Base-by-base conservation (phyloP, 1,139 yeast species). In the Hyphopichia wangnamkhiaoensis region DNA sequence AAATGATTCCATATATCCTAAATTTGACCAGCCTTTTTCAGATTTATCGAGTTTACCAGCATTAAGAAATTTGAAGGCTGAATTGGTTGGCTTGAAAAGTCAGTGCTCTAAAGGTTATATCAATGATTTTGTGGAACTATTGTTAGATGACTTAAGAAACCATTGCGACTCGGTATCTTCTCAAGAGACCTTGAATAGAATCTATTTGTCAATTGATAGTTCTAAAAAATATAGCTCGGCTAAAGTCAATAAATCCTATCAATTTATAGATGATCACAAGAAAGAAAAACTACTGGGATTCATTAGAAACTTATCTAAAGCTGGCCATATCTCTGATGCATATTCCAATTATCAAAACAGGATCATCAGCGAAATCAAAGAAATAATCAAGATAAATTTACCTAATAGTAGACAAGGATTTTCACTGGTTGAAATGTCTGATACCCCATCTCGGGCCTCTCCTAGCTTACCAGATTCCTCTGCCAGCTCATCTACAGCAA, bases 71-170 rank as follows among this genome's bases (percentile, higher is more conserved):
- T 58, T 83, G n/a, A 72, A 78, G 70, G 79, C 50, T 55, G 77
- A 51, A 56, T 79, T 55, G 54, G 56, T 74, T n/a, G 68, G 65
- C 18, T 63, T 88, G 35, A 71, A 71, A 39, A 52, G 67, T 69
- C 53, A 71, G 65, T 84, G 90, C 36, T 90, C 94, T n/a, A 78
- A 75, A 37, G 79, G 82, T 6, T 85, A 80, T 48, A 77, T 83
- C 4, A 66, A 74, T 25, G 66, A 75, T 35, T 81, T 90, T 50
- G 68, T 76, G 10, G 74, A 76, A 17, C 52, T 74, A 19, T 63
- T 90, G 35, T 48, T 85, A 13, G 67, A 68, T 1, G 96, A 90
- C 58, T 61, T 90, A 39, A 71, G 82, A 38, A 40, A 49, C 2
- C 87, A 84, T 53, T 77, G 79, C 51, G 71, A 73, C 31, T 63